Evolutionary conservation across 148 eudicot species (phyloP), one percentile per base, ranked within the genome.

Genomic region (Chenopodium quinoa): DNA sequence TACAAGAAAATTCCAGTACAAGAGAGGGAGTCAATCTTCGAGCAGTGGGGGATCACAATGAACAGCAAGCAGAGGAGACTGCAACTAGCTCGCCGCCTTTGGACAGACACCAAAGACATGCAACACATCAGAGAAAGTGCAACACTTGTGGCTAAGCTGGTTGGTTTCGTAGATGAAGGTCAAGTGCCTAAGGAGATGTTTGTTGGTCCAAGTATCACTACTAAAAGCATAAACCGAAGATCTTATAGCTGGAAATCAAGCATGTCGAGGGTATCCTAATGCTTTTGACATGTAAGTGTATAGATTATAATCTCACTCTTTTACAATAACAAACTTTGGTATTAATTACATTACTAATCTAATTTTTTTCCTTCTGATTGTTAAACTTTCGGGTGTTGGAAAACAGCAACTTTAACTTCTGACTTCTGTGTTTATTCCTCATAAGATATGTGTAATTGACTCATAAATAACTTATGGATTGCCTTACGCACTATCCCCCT

Each of bases 141-240:
- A 8, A 77, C 82, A 27, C 77, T 97, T 27, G 92, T 97, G 23
- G 97, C 96, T 11, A 97, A 87, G 81, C 79, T 97, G 63, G 91
- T 89, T 23, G 98, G 94, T 73, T 88, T 95, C 68, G 79, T 82
- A 8, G 90, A 90, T 47, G 87, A 87, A 58, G 84, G 82, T 78
- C 86, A 91, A 56, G 88, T 91, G 10, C 92, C 95, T 0, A 94
- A 97, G 83, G 98, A 94, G 83, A 90, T 91, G 88, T 89, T 97
- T 66, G 90, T 97, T 29, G 99, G 94, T 78, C 90, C 94, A 1
- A 94, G 86, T 82, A 78, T 91, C 79, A 54, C 87, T 20, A 84
- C 88, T 1, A 89, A 80, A 80, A 69, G 86, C n/a, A 32, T 84
- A 2, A 89, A 50, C 77, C 65, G 79, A 66, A 85, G 88, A 79